Evolutionary conservation across 352 stramenopile species (phyloP), one percentile per base, ranked within the genome.

Genomic region (Phytophthora pisi): DNA sequence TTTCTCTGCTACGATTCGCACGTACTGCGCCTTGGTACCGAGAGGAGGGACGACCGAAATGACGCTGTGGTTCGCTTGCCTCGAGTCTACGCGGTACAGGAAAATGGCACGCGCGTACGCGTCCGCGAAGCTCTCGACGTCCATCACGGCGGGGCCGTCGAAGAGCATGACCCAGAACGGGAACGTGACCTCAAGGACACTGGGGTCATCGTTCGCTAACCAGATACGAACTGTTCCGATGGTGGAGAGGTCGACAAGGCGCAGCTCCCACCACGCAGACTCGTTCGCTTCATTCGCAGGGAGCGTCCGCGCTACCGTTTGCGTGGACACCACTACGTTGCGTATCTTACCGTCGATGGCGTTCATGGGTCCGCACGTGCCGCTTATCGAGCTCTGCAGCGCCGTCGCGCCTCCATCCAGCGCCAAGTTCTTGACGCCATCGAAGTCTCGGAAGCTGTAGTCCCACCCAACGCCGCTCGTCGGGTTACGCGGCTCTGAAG

Each of bases 121-220:
- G 20, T 89, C 79, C 0, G 73, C 49, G n/a, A 93, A 81, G 23
- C 54, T 81, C 24, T 93, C 84, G 43, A 92, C 66, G 38, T 85
- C 68, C 72, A 91, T 75, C 15, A 81, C 51, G 5, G 86, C 61
- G 0, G 74, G 67, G 26, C 75, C 69, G n/a, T 92, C 83, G 46
- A 90, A 93, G 4, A 96, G 64, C 60, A 95, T 66, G 31, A 95
- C 74, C 80, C 86, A 96, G 51, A 89, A 92, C 10, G 88, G 88
- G 26, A 91, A 89, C 74, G 94, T 91, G 9, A 75, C 75, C 20
- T 79, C 40, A 15, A 82, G 64, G 0, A 72, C 51, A 23, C 75
- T 70, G 5, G 70, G 67, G 20, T 76, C 55, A 0, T 58, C 58
- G 3, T 74, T 61, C 0, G 78, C 59, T 15, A 89, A 46, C 81